Conservation (phyloP, 1,284 basidiomycete genomes). For the Pseudozyma tsukubaensis region DNA sequence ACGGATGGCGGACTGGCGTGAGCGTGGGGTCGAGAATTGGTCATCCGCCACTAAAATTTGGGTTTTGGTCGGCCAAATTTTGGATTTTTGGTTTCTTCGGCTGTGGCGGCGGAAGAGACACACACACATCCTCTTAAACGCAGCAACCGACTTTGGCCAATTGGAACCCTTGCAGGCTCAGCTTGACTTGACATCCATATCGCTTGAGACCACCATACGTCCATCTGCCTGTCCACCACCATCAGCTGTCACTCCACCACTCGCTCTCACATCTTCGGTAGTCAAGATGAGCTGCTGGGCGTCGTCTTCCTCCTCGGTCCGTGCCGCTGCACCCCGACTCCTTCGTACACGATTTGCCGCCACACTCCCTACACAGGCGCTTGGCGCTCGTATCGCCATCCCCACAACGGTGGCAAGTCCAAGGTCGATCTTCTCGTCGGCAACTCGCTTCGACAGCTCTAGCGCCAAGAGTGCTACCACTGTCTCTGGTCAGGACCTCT, state of each 20-base stretch:
- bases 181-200: too few species aligned
- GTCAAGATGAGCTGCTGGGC: conserved; percentile 37
- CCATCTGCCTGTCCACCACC: too few species aligned
- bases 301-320: conserved; percentile 20
- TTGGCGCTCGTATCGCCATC: conserved; percentile 3
- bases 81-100: conserved; percentile 8
- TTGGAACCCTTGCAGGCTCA: too few species aligned
- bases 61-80: not conserved
- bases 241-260: not conserved
- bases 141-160: too few species aligned
- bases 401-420: not conserved
- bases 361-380: conserved; percentile 7
- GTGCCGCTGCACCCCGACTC: conserved; percentile 25
- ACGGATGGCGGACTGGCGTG: too few species aligned
- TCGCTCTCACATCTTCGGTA: not conserved
- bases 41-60: not conserved
- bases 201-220: too few species aligned
- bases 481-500: conserved; percentile 40
- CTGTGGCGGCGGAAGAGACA: conserved; percentile 10
- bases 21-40: too few species aligned
- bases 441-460: conserved; percentile 2
- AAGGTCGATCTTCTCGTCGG: conserved; percentile 16
- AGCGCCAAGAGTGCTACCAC: not conserved
- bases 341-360: conserved; percentile 17
- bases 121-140: too few species aligned